A percentile compares a stretch with the other conserved stretches of the same genome.
These are phyloP conservation scores for Hypomontagnella monticulosa DNA, from an alignment of 495 filamentous ascomycete genomes.

Conservation along the genomic window DNA sequence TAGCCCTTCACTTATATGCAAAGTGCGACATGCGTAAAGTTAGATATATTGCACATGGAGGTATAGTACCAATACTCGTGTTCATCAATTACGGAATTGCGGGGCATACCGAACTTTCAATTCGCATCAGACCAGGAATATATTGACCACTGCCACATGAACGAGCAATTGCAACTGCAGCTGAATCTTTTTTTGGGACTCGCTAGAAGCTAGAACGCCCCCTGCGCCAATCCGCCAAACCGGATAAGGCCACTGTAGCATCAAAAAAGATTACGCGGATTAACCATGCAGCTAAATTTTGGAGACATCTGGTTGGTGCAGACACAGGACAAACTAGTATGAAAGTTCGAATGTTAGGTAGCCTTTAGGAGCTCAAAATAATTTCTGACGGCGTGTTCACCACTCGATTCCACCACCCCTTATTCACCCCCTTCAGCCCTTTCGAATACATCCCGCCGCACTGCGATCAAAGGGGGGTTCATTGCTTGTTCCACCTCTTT, in stretches of 20 bases:
- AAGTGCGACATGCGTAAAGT: neutral
- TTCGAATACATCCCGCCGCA: constrained; percentile 24
- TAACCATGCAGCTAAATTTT: constrained; percentile 30
- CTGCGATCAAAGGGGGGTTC: constrained; percentile 36
- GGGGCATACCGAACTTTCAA: constrained; percentile 16
- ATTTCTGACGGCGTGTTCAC: constrained; percentile 38
- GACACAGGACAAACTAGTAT: constrained; percentile 4
- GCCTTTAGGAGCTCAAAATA: constrained; percentile 36
- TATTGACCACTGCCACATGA: neutral
- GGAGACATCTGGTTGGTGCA: neutral
- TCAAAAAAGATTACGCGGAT: constrained; percentile 35
- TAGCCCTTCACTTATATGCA: neutral
- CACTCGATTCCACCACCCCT: constrained; percentile 14
- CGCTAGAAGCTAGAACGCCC: constrained; percentile 5
- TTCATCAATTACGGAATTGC: constrained; percentile 34
- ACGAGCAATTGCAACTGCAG: constrained; percentile 12
- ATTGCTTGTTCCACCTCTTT: constrained; percentile 38
- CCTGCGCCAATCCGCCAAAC: constrained; percentile 41
- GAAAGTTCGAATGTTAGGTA: no score
- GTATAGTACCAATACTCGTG: neutral
- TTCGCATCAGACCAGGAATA: constrained; percentile 7
- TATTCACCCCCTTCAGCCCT: constrained; percentile 22
- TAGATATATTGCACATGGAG: neutral
- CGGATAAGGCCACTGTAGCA: constrained; percentile 51
- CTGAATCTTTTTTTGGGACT: constrained; percentile 34